Conservation (phyloP, 1,139 yeast species). For the Taphrina deformans region DNA sequence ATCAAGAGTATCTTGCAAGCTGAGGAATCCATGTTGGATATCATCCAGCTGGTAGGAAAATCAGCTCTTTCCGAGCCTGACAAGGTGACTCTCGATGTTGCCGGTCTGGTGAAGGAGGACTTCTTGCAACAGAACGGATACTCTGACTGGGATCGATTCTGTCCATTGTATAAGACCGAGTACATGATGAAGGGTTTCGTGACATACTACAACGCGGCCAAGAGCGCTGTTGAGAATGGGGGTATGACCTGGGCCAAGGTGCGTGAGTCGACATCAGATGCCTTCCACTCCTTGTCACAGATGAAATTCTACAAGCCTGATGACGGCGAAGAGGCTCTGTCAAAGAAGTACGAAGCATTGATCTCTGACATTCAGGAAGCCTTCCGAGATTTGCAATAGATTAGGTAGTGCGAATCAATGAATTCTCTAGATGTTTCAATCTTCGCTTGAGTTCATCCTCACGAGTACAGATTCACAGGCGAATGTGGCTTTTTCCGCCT, state of each 20-base stretch:
- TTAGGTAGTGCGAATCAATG: background rate
- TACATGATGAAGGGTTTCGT: conserved; percentile 97
- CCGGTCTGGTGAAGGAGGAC: conserved; percentile 89
- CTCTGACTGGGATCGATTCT: conserved; percentile 95
- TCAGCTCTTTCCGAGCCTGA: conserved; percentile 95
- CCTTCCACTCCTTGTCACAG: conserved; percentile 89
- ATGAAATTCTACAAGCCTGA: conserved; percentile 96
- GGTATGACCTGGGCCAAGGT: conserved; percentile 85
- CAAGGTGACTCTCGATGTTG: conserved; percentile 92
- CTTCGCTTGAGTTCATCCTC: no score
- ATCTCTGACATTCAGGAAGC: conserved; percentile 19
- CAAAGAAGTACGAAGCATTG: conserved; percentile 61
- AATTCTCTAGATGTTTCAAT: background rate
- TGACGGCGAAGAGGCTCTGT: conserved; percentile 77
- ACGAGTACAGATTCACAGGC: no score
- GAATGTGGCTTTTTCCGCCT: background rate
- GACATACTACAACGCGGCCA: conserved; percentile 92
- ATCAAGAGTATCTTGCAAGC: conserved; percentile 93
- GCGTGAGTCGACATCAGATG: conserved; percentile 81
- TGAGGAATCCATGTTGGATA: conserved; percentile 91
- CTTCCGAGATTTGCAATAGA: conserved; percentile 18
- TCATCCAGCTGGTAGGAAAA: conserved; percentile 97
- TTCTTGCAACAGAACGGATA: conserved; percentile 99
- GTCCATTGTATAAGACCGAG: conserved; percentile 98
- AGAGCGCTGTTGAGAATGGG: conserved; percentile 91